Conservation (phyloP, 1,284 basidiomycete species). For the Cryptococcus sp. region DNA sequence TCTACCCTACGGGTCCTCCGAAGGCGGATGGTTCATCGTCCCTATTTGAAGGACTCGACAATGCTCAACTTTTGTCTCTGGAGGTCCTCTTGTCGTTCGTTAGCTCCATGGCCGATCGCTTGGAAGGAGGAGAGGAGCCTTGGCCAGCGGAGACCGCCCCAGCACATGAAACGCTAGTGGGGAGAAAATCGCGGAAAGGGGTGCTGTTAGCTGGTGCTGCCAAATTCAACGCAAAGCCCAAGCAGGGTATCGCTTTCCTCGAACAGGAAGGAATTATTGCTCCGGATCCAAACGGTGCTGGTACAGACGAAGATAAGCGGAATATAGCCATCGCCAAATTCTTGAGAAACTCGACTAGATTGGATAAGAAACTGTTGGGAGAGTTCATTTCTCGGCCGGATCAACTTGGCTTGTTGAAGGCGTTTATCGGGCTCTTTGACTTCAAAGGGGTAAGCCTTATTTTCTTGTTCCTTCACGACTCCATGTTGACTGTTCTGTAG, state of each 20-base stretch:
- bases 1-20: conserved; percentile 62
- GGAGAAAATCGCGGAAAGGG: conserved; percentile 81
- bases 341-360: conserved; percentile 76
- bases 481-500: conserved; percentile 52
- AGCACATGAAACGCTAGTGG: conserved; percentile 63
- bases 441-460: conserved; percentile 70
- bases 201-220: conserved; percentile 80
- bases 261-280: conserved; percentile 81
- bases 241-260: conserved; percentile 83
- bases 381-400: conserved; percentile 92
- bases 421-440: conserved; percentile 86
- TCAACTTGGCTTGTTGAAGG: conserved; percentile 78
- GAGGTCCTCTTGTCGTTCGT: conserved; percentile 87
- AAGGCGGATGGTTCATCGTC: conserved; percentile 44
- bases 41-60: conserved; percentile 64
- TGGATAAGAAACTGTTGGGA: conserved; percentile 93
- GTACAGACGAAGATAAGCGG: conserved; percentile 38
- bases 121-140: conserved; percentile 64
- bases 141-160: conserved; percentile 65
- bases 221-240: conserved; percentile 95
- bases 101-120: conserved; percentile 80
- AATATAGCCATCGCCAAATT: conserved; percentile 66
- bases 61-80: conserved; percentile 82
- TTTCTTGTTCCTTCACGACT: conserved; percentile 9
- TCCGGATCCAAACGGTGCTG: conserved; percentile 34